These are phyloP conservation scores for Fulvia fulva DNA, from an alignment of 2,329 filamentous ascomycete species.

Conservation along the genomic window DNA sequence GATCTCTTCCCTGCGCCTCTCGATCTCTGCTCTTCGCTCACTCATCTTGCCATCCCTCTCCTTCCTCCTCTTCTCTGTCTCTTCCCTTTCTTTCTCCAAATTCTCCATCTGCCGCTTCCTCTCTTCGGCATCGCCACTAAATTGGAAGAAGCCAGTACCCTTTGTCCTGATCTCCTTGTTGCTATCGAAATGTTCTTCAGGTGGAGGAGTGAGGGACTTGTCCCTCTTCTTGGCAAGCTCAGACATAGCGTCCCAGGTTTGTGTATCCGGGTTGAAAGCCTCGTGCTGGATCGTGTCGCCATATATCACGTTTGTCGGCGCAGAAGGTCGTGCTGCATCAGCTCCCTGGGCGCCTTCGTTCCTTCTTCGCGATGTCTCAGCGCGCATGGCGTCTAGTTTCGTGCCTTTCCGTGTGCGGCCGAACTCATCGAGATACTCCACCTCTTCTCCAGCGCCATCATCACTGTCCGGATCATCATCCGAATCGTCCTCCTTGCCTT, in stretches of 20 bases:
- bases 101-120: slow-evolving; percentile 70
- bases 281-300: slow-evolving; percentile 79
- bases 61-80: slow-evolving; percentile 64
- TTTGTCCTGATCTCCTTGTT: slow-evolving; percentile 78
- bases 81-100: slow-evolving; percentile 61
- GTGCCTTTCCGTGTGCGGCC: slow-evolving; percentile 76
- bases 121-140: slow-evolving; percentile 69
- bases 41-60: slow-evolving; percentile 50
- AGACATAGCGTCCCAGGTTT: slow-evolving; percentile 65
- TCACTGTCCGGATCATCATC: slow-evolving; percentile 36
- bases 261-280: slow-evolving; percentile 75
- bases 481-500: slow-evolving; percentile 44
- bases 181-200: slow-evolving; percentile 80
- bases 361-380: slow-evolving; percentile 34
- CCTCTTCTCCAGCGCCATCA: slow-evolving; percentile 52
- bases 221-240: slow-evolving; percentile 74
- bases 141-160: slow-evolving; percentile 88
- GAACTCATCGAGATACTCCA: slow-evolving; percentile 90
- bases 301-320: slow-evolving; percentile 70
- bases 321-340: slow-evolving; percentile 60
- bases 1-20: slow-evolving; percentile 23
- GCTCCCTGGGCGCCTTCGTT: slow-evolving; percentile 39
- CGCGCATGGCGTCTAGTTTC: slow-evolving; percentile 62
- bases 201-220: slow-evolving; percentile 73
- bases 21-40: slow-evolving; percentile 55